These are phyloP conservation scores for Eutypella sp. DNA, from an alignment of 2,329 filamentous ascomycete species.

Conservation along the genomic window DNA sequence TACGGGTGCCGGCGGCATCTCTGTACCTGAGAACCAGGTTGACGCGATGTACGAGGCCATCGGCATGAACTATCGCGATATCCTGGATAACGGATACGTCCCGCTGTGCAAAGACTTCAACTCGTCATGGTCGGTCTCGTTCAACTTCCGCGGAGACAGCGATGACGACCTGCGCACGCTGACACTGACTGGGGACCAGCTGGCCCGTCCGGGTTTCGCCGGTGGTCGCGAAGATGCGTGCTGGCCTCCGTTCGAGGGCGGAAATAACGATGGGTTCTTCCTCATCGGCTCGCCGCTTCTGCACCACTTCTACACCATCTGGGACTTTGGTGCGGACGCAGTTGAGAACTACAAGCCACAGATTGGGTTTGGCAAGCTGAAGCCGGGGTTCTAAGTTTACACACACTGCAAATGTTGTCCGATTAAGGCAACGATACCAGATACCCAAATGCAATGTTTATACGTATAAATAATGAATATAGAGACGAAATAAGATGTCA, in stretches of 20 bases:
- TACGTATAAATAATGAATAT: no score
- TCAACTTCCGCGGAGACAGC: conserved; percentile 21
- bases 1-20: conserved; percentile 25
- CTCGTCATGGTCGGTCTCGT: conserved; percentile 27
- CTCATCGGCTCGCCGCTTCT: conserved; percentile 26
- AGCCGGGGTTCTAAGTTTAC: conserved; percentile 6
- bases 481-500: no score
- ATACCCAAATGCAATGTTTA: no score
- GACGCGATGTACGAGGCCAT: conserved; percentile 27
- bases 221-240: conserved; percentile 27
- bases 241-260: conserved; percentile 30
- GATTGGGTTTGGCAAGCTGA: conserved; percentile 11
- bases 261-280: conserved; percentile 17
- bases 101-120: conserved; percentile 33
- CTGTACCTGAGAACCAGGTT: conserved; percentile 20
- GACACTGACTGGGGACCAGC: conserved; percentile 27
- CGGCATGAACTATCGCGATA: conserved; percentile 30
- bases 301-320: conserved; percentile 29
- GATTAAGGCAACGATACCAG: no score
- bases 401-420: no score
- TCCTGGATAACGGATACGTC: conserved; percentile 21
- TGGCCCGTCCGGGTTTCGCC: conserved; percentile 28
- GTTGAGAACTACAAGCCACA: conserved; percentile 8
- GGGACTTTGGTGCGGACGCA: conserved; percentile 23
- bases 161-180: conserved; percentile 9